Evolutionary conservation across 257 asterid genomes (phyloP).

Genomic region (Nicotiana knightiana): DNA sequence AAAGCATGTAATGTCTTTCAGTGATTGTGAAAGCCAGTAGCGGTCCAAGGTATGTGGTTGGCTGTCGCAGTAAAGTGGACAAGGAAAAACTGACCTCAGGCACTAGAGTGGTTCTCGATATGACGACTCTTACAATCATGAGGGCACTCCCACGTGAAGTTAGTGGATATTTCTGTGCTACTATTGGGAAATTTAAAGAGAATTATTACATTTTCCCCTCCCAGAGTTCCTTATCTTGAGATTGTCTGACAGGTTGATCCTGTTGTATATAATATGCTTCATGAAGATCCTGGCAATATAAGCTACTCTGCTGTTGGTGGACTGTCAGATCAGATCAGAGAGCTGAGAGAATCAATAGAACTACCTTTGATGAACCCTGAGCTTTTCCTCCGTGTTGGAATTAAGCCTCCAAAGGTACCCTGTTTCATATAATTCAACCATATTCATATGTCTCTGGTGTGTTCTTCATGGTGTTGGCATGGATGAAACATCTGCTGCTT

Average conservation of each 20-base stretch:
- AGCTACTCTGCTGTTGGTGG: slow-evolving; percentile 98
- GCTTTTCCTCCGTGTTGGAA: slow-evolving; percentile 89
- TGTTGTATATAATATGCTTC: slow-evolving; percentile 93
- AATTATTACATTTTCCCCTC: not conserved
- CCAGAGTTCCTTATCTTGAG: not conserved
- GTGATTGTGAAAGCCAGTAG: slow-evolving; percentile 36
- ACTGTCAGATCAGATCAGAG: slow-evolving; percentile 85
- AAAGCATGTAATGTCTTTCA: not conserved
- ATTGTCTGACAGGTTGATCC: slow-evolving; percentile 66
- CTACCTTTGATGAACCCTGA: slow-evolving; percentile 95
- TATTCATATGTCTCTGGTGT: not conserved
- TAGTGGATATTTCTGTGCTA: slow-evolving; percentile 10
- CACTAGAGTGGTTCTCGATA: slow-evolving; percentile 91
- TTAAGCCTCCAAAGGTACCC: slow-evolving; percentile 89
- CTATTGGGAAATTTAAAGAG: not conserved
- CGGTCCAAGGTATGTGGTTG: slow-evolving; percentile 58
- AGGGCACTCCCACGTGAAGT: slow-evolving; percentile 99
- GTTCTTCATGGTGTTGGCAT: not conserved
- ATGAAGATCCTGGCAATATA: slow-evolving; percentile 93
- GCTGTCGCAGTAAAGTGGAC: slow-evolving; percentile 91
- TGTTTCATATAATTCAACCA: not conserved
- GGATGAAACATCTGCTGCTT: not conserved
- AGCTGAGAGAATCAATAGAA: slow-evolving; percentile 90
- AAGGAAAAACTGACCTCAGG: slow-evolving; percentile 89
- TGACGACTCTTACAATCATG: slow-evolving; percentile 94